Base-by-base conservation (phyloP, 2,329 filamentous ascomycete species). In the Aspergillus quadricinctus region DNA sequence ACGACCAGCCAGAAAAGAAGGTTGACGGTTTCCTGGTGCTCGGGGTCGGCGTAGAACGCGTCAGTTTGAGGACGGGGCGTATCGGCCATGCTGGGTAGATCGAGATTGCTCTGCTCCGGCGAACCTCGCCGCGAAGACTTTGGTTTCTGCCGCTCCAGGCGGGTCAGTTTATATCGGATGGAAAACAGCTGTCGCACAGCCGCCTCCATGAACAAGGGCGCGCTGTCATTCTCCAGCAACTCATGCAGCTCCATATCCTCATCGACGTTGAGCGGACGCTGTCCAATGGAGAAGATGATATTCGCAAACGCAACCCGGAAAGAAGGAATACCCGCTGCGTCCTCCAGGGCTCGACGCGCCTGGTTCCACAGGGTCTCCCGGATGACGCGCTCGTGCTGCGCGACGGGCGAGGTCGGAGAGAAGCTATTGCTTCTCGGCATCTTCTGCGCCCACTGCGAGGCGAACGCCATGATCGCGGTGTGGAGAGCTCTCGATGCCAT, bases 1-100 rank as follows among this genome's bases (percentile, higher is more conserved):
- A 84, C 72, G 0, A 79, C 80, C 17, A 85, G 70, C 83, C 83
- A 85, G 62, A 81, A 84, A 2, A 85, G 63, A 10, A 85, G 68
- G 11, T 80, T 75, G 27, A 85, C 72, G 0, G 83, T 84, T 10
- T 76, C 70, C 19, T 70, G 69, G 66, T 79, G 70, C 19, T 74
- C 69, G 1, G 57, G 49, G 25, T 50, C 61, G 8, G 56, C 27
- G 4, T 65, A 54, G 25, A 66, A 50, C 1, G 62, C 54, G 40
- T 65, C 57, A 2, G 28, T 7, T 8, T 51, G 55, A 0, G 31
- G 29, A 40, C 53, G 5, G 4, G 43, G 43, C 4, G 7, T 25
- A 25, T 25, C 43, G 41, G 41, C 41, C 23, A 25, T 23, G 14
- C 43, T 27, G 19, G 43, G 2, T 11, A 46, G 9, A 11, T 46